Percentiles rank a stretch among this genome's conserved stretches.
Evolutionary conservation across 345 rosid genomes (phyloP).

Genomic region (Melaleuca alternifolia): DNA sequence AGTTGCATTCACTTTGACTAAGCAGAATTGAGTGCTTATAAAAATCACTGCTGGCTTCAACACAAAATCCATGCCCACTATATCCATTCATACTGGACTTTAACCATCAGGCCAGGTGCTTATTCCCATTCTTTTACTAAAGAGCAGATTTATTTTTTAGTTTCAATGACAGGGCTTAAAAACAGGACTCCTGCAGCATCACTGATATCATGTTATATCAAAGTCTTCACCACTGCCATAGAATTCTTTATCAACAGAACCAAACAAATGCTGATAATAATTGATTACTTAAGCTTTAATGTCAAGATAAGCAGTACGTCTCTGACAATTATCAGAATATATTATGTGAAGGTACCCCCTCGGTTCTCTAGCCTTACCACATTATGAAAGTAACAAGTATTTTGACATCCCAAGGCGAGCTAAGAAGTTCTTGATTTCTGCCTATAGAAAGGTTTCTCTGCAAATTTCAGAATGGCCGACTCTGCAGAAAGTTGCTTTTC

Average conservation of each 20-base stretch:
- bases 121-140: background rate
- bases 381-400: background rate
- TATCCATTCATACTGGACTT: background rate
- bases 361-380: background rate
- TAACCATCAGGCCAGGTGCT: background rate
- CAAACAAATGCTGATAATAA: background rate
- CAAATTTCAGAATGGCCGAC: background rate
- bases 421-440: background rate
- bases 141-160: background rate
- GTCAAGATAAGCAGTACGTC: background rate
- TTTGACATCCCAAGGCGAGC: background rate
- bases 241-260: background rate
- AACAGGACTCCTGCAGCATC: background rate
- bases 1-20: background rate
- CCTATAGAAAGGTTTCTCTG: background rate
- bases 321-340: background rate
- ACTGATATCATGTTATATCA: background rate
- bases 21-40: background rate
- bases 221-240: no score
- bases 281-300: background rate
- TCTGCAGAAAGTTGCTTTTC: background rate
- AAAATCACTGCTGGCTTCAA: background rate
- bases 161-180: background rate
- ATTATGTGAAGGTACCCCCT: background rate
- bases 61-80: background rate